Base-by-base conservation (phyloP, 225 moss, liverwort and hornwort genomes). In the Polytrichum formosum region DNA sequence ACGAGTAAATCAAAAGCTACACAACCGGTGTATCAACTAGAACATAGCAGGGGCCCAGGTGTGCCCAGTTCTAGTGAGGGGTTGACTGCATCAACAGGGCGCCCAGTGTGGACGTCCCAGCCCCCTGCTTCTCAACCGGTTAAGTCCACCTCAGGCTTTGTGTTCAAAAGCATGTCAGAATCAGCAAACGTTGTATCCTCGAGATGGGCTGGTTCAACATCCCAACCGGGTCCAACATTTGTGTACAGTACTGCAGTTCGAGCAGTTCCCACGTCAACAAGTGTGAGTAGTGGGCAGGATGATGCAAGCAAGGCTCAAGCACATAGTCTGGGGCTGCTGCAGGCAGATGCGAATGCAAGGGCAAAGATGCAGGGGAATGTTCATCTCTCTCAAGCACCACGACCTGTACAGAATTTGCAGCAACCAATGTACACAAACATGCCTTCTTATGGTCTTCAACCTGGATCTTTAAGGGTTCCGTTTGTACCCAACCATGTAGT, bases 161-260 rank as follows among this genome's bases (percentile, higher is more conserved):
- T 79, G 25, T 79, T 88, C 77, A 82, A 87, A 75, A 77, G 79
- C 60, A 59, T 82, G 7, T 82, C 79, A 29, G 87, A 81, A 67
- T 74, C 84, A 46, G 72, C 74, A n/a, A 84, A 81, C 22, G 84
- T 81, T 22, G 70, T 77, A 5, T 59, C 81, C 16, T 84, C 84
- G 59, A 84, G 82, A 60, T 88, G 84, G 84, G 80, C 84, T 18
- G 79, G 82, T 58, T 73, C 87, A 27, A 81, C 79, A 63, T 77
- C 84, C 17, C 84, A 84, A 78, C 82, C 77, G 20, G 84, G 82
- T 56, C 84, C 88, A 9, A 88, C 84, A 65, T 84, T 84, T 80
- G 88, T 88, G 68, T 88, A 84, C 79, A 88, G 88, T n/a, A 84
- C 84, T 58, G 82, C 88, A 62, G 79, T 84, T 56, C 84, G 81